Conservation (phyloP, 495 filamentous ascomycete genomes). For the Zalerion maritima region DNA sequence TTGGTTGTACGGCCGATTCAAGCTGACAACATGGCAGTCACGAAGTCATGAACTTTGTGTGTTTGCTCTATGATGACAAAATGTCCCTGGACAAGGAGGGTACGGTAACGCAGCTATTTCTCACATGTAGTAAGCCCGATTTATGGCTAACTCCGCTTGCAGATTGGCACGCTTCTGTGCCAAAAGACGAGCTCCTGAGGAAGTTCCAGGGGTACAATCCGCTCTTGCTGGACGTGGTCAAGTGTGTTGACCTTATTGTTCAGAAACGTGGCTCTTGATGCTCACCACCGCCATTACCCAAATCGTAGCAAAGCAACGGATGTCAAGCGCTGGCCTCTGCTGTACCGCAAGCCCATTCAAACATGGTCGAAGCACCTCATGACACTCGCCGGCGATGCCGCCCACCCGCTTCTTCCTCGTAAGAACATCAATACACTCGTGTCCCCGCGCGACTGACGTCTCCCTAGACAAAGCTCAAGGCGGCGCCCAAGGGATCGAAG, state of each 20-base stretch:
- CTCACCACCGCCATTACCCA: not conserved
- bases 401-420: constrained; percentile 26
- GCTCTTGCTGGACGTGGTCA: constrained; percentile 3
- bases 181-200: constrained; percentile 3
- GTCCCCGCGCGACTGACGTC: too few species aligned
- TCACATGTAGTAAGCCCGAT: not conserved
- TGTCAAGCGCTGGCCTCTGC: constrained; percentile 24
- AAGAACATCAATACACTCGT: too few species aligned
- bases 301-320: constrained; percentile 12
- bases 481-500: constrained; percentile 23
- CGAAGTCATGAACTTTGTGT: too few species aligned
- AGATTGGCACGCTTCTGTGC: constrained; percentile 7
- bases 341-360: constrained; percentile 8
- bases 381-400: constrained; percentile 25
- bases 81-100: too few species aligned
- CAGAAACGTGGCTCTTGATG: not conserved
- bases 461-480: constrained; percentile 26
- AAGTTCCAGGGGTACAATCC: constrained; percentile 4
- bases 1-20: too few species aligned
- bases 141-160: not conserved
- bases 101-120: not conserved
- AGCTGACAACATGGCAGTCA: too few species aligned
- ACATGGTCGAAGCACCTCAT: constrained; percentile 16
- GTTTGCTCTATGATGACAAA: too few species aligned
- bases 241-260: constrained; percentile 1